A percentile compares a stretch with the other conserved stretches of the same genome.
phyloP scores from a whole-genome alignment of 305 asterid species.

The Fraxinus latifolia region DNA sequence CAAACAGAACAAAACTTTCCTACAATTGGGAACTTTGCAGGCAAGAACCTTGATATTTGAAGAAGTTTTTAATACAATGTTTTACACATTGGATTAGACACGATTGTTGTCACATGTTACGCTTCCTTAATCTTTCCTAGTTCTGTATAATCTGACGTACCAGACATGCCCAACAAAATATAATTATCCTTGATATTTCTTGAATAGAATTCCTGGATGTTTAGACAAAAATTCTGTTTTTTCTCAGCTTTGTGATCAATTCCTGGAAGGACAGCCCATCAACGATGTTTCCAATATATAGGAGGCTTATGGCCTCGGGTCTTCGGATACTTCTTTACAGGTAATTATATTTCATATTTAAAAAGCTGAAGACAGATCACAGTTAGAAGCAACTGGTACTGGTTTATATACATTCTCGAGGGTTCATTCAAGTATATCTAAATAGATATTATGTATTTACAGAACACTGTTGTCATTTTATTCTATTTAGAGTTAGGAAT shows the following conservation, averaged over 20 bases:
- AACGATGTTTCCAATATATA: slow-evolving; percentile 32
- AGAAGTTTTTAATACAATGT: not conserved
- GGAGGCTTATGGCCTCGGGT: slow-evolving; percentile 34
- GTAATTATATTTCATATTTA: slow-evolving; percentile 3
- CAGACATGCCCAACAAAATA: not conserved
- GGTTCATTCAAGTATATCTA: not conserved
- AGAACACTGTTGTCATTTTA: not conserved
- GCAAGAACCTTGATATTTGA: not conserved
- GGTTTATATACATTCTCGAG: not conserved
- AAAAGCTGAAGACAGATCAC: not conserved
- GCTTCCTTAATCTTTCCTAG: not conserved
- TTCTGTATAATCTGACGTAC: not conserved
- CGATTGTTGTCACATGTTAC: not conserved
- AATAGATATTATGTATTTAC: too few relatives aligned
- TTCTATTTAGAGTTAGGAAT: not conserved
- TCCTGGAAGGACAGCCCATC: slow-evolving; percentile 41
- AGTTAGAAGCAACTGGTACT: not conserved
- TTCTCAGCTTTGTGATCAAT: slow-evolving; percentile 8
- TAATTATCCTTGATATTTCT: not conserved
- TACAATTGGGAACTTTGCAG: slow-evolving; percentile 35
- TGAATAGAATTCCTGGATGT: not conserved
- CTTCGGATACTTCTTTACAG: slow-evolving; percentile 37
- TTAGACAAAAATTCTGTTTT: not conserved
- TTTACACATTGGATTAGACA: not conserved
- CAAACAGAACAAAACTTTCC: slow-evolving; percentile 36